Evolutionary conservation across 257 asterid species (phyloP), one percentile per base, ranked within the genome.

Genomic region (Gentiana macrophylla): DNA sequence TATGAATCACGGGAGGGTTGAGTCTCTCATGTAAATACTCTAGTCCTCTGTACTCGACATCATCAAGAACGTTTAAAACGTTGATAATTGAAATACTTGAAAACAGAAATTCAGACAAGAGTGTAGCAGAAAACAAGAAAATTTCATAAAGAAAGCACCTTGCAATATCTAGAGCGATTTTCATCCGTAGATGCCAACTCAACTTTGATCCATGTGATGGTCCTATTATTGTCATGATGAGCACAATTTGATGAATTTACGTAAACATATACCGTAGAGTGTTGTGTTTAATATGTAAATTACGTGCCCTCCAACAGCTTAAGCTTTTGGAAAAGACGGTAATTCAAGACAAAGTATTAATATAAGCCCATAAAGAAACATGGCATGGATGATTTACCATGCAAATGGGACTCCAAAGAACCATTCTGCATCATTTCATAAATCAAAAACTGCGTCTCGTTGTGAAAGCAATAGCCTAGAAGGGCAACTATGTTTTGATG

Each of bases 381-480:
- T 13, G 54, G 32, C 2, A 55, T 13, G 58, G 51, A 74, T 9
- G 7, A 5, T 3, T 69, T 82, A 91, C 98, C 96, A 58, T 87
- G 98, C 78, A 91, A 76, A 55, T 74, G 86, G 63, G 74, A 77
- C 53, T 91, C 94, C 65, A 91, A 59, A 34, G 96, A 84, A 5
- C 96, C 87, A 35, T 81, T 79, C 80, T 78, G 89, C 96, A 91
- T 87, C 84, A 91, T 67, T 72, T 91, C 96, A 59, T 87, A 91
- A 44, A 87, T 82, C 74, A 91, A 70, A 77, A 87, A 84, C 50
- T 83, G 79, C 5, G 76, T 71, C 65, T 81, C 86, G 1, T 76
- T 85, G 36, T 79, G 84, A 57, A 78, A 66, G 63, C 94, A 91
- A 52, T 80, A 84, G 56, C 98, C 98, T 61, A 91, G 76, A 43